Conservation (phyloP, 371 early-diverging fungal genomes). For the Zancudomyces culisetae region DNA sequence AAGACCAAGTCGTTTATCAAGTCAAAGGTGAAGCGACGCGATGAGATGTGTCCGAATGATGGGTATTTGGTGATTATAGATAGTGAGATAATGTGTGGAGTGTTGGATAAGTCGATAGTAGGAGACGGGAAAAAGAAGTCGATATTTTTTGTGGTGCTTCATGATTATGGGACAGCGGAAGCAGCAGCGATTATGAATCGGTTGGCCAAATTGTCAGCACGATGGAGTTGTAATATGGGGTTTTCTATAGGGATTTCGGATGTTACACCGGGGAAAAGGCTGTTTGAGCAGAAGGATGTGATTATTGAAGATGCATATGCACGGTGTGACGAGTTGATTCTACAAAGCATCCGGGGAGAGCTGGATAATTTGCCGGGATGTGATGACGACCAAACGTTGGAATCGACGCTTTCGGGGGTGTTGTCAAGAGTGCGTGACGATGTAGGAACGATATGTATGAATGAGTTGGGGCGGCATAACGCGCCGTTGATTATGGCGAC, state of each 20-base stretch:
- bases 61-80: conserved; percentile 77
- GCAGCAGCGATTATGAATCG: conserved; percentile 90
- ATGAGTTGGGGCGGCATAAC: conserved; percentile 83
- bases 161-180: conserved; percentile 74
- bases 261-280: conserved; percentile 72
- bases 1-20: conserved; percentile 61
- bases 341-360: conserved; percentile 41
- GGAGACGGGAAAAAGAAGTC: conserved; percentile 94
- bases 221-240: conserved; percentile 86
- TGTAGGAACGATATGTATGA: conserved; percentile 87
- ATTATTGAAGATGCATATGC: conserved; percentile 63
- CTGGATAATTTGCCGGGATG: conserved; percentile 78
- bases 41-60: conserved; percentile 77
- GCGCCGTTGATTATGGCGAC: conserved; percentile 96
- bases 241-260: conserved; percentile 98
- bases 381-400: conserved; percentile 74
- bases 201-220: conserved; percentile 79
- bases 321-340: conserved; percentile 71
- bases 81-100: conserved; percentile 88
- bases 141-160: conserved; percentile 79
- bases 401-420: conserved; percentile 73
- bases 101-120: conserved; percentile 85
- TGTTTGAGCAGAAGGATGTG: conserved; percentile 58
- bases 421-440: conserved; percentile 90
- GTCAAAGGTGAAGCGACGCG: conserved; percentile 21